Evolutionary conservation across 805 yeast genomes (phyloP).

Genomic region (Ogataea pilisensis): DNA sequence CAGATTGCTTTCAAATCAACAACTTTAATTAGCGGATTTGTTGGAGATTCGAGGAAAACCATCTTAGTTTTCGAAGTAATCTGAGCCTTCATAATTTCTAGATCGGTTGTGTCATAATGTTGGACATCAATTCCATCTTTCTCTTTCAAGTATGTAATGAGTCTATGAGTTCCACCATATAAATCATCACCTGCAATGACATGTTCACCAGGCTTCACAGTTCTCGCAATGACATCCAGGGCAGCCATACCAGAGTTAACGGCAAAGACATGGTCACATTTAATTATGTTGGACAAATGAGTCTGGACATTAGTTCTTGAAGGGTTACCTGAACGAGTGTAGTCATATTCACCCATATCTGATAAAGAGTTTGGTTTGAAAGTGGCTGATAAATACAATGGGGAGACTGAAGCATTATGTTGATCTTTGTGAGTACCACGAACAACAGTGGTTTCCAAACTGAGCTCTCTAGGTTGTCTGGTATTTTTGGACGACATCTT

Average conservation of each 20-base stretch:
- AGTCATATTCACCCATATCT: slow-evolving; percentile 78
- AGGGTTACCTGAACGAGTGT: slow-evolving; percentile 92
- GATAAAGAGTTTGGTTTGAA: slow-evolving; percentile 74
- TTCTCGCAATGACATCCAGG: slow-evolving; percentile 74
- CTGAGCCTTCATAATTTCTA: slow-evolving; percentile 53
- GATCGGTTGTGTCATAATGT: slow-evolving; percentile 80
- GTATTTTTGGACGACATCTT: slow-evolving; percentile 1
- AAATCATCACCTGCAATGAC: slow-evolving; percentile 93
- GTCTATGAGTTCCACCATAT: slow-evolving; percentile 90
- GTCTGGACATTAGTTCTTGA: slow-evolving; percentile 77
- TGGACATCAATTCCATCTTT: slow-evolving; percentile 61
- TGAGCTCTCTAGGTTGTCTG: slow-evolving; percentile 34
- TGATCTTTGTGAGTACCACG: slow-evolving; percentile 59
- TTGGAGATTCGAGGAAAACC: slow-evolving; percentile 87
- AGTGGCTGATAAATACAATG: slow-evolving; percentile 91
- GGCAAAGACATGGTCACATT: slow-evolving; percentile 71
- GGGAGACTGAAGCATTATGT: slow-evolving; percentile 77
- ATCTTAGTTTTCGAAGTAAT: slow-evolving; percentile 59
- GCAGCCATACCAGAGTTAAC: slow-evolving; percentile 94
- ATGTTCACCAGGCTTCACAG: slow-evolving; percentile 78
- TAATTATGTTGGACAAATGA: slow-evolving; percentile 75
- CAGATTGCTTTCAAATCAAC: slow-evolving; percentile 72
- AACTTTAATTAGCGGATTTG: slow-evolving; percentile 88
- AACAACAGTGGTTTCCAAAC: slow-evolving; percentile 69
- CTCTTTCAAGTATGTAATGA: slow-evolving; percentile 65